Conservation (phyloP, 2,329 filamentous ascomycete genomes). For the Trichoderma asperellum region DNA sequence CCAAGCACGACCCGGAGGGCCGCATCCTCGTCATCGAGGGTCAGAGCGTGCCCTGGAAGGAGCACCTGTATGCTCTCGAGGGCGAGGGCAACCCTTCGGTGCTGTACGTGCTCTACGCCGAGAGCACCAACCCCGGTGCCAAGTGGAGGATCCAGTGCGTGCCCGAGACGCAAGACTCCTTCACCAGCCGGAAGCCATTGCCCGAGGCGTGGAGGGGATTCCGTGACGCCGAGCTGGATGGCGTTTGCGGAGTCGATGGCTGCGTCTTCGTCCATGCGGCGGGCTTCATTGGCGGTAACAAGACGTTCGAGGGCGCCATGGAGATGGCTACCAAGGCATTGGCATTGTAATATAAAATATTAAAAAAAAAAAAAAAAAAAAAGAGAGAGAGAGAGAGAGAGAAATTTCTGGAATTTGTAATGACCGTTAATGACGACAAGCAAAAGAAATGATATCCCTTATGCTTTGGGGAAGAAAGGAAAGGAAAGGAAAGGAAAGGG, state of each 20-base stretch:
- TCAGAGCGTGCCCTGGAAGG: constrained; percentile 89
- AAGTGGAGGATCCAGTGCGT: constrained; percentile 96
- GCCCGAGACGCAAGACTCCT: constrained; percentile 81
- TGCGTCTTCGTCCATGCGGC: constrained; percentile 92
- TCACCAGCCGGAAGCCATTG: constrained; percentile 87
- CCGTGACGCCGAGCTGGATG: constrained; percentile 81
- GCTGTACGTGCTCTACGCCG: constrained; percentile 89
- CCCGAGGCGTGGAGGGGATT: constrained; percentile 92
- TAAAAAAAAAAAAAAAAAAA: too few species aligned
- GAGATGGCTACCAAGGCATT: constrained; percentile 82
- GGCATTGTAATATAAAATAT: constrained; percentile 36
- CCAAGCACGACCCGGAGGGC: constrained; percentile 70
- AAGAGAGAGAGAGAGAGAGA: too few species aligned
- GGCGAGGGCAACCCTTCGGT: constrained; percentile 56
- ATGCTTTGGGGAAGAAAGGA: not conserved
- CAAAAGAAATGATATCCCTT: not conserved
- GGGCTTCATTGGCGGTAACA: constrained; percentile 95
- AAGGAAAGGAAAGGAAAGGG: not conserved
- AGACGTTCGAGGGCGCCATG: constrained; percentile 84
- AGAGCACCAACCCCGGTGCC: constrained; percentile 71
- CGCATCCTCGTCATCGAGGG: constrained; percentile 79
- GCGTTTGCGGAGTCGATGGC: constrained; percentile 68
- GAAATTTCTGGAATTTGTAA: not conserved
- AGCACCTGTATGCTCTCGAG: constrained; percentile 91
- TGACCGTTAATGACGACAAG: not conserved